Evolutionary conservation across 768 basidiomycete species (phyloP).

Genomic region (Terana coerulea): DNA sequence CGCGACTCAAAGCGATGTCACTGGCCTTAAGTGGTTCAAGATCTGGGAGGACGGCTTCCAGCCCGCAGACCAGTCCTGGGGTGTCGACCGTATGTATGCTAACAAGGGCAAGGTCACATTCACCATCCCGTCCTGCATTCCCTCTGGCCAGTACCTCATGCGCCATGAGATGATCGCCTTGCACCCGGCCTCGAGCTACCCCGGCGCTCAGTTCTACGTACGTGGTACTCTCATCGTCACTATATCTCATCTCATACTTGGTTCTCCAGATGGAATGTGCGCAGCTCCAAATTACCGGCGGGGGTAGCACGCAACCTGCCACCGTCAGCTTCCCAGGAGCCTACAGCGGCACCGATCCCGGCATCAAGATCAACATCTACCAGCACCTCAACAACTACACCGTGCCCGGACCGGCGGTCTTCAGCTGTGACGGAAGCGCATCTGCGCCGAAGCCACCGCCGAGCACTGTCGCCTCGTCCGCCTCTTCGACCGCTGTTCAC

Average conservation of each 20-base stretch:
- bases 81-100: slow-evolving; percentile 39
- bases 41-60: slow-evolving; percentile 44
- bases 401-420: slow-evolving; percentile 23
- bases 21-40: slow-evolving; percentile 50
- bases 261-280: slow-evolving; percentile 32
- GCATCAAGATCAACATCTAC: slow-evolving; percentile 32
- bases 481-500: not conserved
- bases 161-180: slow-evolving; percentile 49
- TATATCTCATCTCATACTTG: slow-evolving; percentile 1
- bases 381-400: slow-evolving; percentile 25
- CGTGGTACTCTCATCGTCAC: not conserved
- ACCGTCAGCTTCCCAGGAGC: slow-evolving; percentile 35
- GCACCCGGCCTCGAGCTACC: slow-evolving; percentile 41
- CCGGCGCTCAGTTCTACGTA: slow-evolving; percentile 53
- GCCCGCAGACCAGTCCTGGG: slow-evolving; percentile 35
- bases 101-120: slow-evolving; percentile 49
- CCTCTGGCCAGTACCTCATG: slow-evolving; percentile 44
- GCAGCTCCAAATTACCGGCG: slow-evolving; percentile 33
- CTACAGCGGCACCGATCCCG: slow-evolving; percentile 21
- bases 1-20: slow-evolving; percentile 43
- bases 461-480: not conserved
- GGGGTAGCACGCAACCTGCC: slow-evolving; percentile 26
- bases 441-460: slow-evolving; percentile 1
- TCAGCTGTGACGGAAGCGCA: slow-evolving; percentile 22
- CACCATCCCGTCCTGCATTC: slow-evolving; percentile 42